These are phyloP conservation scores for Lachancea meyersii DNA, from an alignment of 805 yeast species.

Conservation along the genomic window DNA sequence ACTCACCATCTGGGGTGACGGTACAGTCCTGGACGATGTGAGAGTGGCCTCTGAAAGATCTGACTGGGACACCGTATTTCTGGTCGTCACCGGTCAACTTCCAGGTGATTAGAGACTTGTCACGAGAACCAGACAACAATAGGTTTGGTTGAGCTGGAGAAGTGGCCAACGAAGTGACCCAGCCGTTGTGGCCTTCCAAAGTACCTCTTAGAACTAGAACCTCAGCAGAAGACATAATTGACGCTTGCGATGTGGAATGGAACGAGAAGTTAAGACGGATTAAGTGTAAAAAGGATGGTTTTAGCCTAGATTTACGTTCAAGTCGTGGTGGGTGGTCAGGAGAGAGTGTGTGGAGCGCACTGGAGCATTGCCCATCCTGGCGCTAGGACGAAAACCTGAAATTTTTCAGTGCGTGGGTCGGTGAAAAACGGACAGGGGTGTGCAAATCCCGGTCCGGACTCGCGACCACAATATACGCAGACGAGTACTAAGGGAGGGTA, in stretches of 20 bases:
- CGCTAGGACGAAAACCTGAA: background rate
- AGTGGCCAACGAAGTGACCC: constrained; percentile 99
- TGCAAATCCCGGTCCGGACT: background rate
- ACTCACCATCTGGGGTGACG: constrained; percentile 95
- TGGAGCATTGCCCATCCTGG: background rate
- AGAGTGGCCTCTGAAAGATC: constrained; percentile 96
- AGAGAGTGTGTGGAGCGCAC: background rate
- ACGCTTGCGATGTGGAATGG: background rate
- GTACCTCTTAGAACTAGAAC: constrained; percentile 99
- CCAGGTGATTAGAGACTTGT: constrained; percentile 98
- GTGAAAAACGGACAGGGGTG: background rate
- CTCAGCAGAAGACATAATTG: constrained; percentile 68
- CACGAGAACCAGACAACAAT: constrained; percentile 97
- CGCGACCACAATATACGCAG: background rate
- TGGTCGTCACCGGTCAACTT: constrained; percentile 92
- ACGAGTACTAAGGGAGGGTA: background rate
- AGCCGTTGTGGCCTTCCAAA: constrained; percentile 93
- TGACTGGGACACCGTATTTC: constrained; percentile 97
- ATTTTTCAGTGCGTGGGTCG: constrained; percentile 6
- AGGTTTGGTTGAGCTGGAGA: constrained; percentile 97
- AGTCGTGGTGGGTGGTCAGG: too few relatives aligned
- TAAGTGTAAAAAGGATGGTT: background rate
- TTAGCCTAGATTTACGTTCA: background rate
- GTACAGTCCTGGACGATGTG: constrained; percentile 98
- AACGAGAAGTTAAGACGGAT: background rate